phyloP scores from a whole-genome alignment of 257 asterid species.

The Ehretia macrophylla region DNA sequence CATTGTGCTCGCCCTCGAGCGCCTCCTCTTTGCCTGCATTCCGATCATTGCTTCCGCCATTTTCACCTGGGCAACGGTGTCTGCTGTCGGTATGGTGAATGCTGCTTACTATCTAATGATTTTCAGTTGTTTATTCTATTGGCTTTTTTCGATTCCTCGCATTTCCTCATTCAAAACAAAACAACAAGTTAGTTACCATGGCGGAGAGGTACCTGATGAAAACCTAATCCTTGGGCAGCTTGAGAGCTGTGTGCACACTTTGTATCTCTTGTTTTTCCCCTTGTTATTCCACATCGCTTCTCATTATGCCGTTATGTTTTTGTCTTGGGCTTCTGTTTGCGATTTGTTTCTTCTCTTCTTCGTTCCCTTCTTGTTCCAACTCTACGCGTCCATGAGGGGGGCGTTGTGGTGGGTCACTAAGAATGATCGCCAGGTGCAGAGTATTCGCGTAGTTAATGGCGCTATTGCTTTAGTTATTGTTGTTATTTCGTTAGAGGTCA shows the following conservation, averaged over 20 bases:
- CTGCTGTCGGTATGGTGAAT: constrained; percentile 81
- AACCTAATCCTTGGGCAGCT: constrained; percentile 75
- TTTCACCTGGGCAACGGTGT: constrained; percentile 95
- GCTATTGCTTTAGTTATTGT: constrained; percentile 70
- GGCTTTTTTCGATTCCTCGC: constrained; percentile 89
- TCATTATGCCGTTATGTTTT: constrained; percentile 59
- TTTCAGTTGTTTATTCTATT: constrained; percentile 81
- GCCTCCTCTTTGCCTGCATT: constrained; percentile 78
- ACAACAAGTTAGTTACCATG: constrained; percentile 69
- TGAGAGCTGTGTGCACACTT: constrained; percentile 84
- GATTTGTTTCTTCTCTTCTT: constrained; percentile 88
- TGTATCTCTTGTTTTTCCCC: constrained; percentile 74
- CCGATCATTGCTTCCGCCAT: constrained; percentile 66
- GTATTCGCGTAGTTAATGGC: constrained; percentile 83
- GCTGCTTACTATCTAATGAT: constrained; percentile 87
- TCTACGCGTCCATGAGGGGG: constrained; percentile 88
- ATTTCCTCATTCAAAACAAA: constrained; percentile 74
- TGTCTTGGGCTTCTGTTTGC: constrained; percentile 59
- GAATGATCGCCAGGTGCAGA: constrained; percentile 71
- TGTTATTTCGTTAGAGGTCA: constrained; percentile 79
- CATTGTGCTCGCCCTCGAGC: constrained; percentile 82
- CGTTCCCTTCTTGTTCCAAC: constrained; percentile 81
- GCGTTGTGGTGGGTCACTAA: constrained; percentile 97
- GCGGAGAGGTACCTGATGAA: constrained; percentile 75
- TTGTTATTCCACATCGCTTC: constrained; percentile 70